Base-by-base conservation (phyloP, 2,329 filamentous ascomycete species). In the Penicillium sp. region DNA sequence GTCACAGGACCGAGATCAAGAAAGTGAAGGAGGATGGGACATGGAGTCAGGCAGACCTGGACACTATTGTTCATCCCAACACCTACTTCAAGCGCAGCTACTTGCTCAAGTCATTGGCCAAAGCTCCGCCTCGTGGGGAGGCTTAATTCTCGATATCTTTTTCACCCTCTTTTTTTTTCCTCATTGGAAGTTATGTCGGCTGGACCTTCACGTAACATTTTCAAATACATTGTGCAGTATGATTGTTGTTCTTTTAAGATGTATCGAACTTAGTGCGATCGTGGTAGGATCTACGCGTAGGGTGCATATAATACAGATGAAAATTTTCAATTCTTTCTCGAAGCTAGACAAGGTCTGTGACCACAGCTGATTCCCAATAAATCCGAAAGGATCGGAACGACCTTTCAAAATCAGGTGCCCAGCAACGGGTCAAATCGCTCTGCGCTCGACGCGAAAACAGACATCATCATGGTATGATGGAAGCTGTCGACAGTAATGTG, bases 51-150 rank as follows among this genome's bases (percentile, higher is more conserved):
- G 82, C 82, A 12, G 88, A 95, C 66, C 76, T 95, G 37, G 91
- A 97, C 70, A 97, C 91, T 0, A 95, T 98, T 64, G 84, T 95
- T 24, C 93, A 98, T 70, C 93, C 93, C 9, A 98, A 98, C 67
- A 90, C 91, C 56, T 98, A 96, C 71, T 98, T 97, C 71, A 96
- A 95, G 77, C 80, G 91, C 47, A 95, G 90, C 66, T 97, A 89
- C 68, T 63, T 94, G 58, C 73, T 98, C 52, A 95, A 90, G 75
- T 88, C 93, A 65, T 68, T 94, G 26, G 83, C 75, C 2, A 82
- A 76, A 52, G 57, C 65, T 27, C 67, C 71, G 24, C 72, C 72
- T 36, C 51, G 51, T 50, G 43, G 43, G 5, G 70, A 73, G 13
- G 79, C 83, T 39, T 66, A 39, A 51, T 42, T 42, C 18, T 18